These are phyloP conservation scores for Arachnomyces sp. DNA, from an alignment of 2,329 filamentous ascomycete species.

Conservation along the genomic window DNA sequence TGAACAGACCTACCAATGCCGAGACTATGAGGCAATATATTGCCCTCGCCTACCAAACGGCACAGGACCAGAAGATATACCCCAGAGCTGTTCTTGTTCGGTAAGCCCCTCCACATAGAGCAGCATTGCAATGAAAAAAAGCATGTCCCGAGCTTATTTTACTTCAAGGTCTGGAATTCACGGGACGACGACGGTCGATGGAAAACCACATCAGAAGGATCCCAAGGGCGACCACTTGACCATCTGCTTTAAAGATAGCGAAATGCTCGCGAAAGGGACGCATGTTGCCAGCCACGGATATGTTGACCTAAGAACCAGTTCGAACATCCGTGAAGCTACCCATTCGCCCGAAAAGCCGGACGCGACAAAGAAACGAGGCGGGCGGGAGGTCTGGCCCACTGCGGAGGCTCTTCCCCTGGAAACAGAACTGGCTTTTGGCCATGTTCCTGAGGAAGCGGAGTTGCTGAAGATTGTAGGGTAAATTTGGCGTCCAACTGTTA, in stretches of 20 bases:
- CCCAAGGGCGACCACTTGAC: conserved; percentile 13
- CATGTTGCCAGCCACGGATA: conserved; percentile 16
- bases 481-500: too few species aligned
- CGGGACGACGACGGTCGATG: conserved; percentile 15
- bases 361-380: neutral
- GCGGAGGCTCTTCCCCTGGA: neutral
- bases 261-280: conserved; percentile 13
- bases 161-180: conserved; percentile 13
- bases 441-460: too few species aligned
- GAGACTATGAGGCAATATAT: conserved; percentile 10
- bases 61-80: conserved; percentile 14
- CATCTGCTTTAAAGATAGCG: conserved; percentile 15
- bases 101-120: conserved; percentile 3
- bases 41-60: conserved; percentile 15
- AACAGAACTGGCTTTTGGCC: too few species aligned
- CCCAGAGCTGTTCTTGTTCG: conserved; percentile 15
- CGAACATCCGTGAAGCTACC: neutral
- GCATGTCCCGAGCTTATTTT: neutral
- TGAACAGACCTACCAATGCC: conserved; percentile 9
- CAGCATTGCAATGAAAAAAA: neutral
- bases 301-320: too few species aligned
- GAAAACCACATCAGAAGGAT: conserved; percentile 15
- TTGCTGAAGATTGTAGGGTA: too few species aligned
- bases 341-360: conserved; percentile 1
- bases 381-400: neutral